These are phyloP conservation scores for Lizonia empirigonia DNA, from an alignment of 2,329 filamentous ascomycete species.

Conservation along the genomic window DNA sequence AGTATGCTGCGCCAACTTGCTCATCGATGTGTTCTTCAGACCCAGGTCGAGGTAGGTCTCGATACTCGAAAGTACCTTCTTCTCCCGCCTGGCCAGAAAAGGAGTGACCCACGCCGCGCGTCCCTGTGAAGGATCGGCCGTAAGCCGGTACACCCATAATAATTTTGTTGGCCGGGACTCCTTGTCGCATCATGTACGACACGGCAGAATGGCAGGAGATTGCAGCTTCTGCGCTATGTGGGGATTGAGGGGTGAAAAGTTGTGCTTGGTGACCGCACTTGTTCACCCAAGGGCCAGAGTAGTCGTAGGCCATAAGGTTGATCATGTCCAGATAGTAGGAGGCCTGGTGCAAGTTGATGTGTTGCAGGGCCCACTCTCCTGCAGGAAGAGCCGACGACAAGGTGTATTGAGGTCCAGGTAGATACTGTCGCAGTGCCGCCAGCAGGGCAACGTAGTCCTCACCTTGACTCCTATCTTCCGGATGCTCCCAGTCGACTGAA, in stretches of 20 bases:
- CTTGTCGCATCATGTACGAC: conserved; percentile 67
- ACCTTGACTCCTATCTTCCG: conserved; percentile 68
- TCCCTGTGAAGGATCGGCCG: conserved; percentile 74
- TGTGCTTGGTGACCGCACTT: conserved; percentile 77
- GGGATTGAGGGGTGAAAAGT: conserved; percentile 64
- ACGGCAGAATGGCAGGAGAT: conserved; percentile 70
- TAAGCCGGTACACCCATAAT: conserved; percentile 77
- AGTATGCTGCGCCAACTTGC: conserved; percentile 71
- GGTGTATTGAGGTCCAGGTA: conserved; percentile 72
- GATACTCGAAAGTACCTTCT: conserved; percentile 75
- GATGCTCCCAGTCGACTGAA: conserved; percentile 81
- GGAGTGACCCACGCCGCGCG: conserved; percentile 67
- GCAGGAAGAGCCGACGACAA: conserved; percentile 76
- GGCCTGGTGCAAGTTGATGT: conserved; percentile 69
- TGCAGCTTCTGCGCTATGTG: conserved; percentile 61
- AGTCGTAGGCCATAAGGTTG: conserved; percentile 83
- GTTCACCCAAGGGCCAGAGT: conserved; percentile 71
- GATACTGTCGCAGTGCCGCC: conserved; percentile 66
- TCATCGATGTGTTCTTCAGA: conserved; percentile 72
- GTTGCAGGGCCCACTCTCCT: conserved; percentile 66
- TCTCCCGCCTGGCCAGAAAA: conserved; percentile 62
- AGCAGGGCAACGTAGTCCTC: conserved; percentile 73
- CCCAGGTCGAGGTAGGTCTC: conserved; percentile 65
- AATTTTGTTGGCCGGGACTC: conserved; percentile 73
- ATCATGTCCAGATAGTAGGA: conserved; percentile 73